Conservation (phyloP, 2,329 filamentous ascomycete genomes). For the Hypoxylon sp. region DNA sequence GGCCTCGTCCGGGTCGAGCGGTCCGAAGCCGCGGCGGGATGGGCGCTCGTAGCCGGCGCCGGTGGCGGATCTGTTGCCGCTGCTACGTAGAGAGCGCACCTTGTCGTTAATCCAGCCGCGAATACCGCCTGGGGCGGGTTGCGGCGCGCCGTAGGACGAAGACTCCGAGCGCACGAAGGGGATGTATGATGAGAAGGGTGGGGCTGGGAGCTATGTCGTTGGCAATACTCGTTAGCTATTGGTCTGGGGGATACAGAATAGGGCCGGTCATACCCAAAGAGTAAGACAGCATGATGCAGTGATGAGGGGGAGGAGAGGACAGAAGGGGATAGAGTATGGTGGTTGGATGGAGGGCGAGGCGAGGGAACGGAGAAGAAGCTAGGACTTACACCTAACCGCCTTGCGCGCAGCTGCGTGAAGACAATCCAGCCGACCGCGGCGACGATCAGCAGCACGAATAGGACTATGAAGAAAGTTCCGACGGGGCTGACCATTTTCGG, state of each 20-base stretch:
- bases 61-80: conserved; percentile 74
- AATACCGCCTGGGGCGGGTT: conserved; percentile 73
- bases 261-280: conserved; percentile 23
- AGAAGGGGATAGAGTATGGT: conserved; percentile 10
- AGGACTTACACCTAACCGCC: conserved; percentile 76
- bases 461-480: conserved; percentile 80
- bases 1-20: conserved; percentile 85
- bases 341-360: conserved; percentile 13
- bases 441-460: conserved; percentile 73
- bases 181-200: conserved; percentile 76
- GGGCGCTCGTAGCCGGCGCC: conserved; percentile 77
- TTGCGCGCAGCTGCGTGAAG: conserved; percentile 80
- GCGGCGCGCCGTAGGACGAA: conserved; percentile 65
- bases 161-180: conserved; percentile 73
- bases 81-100: conserved; percentile 71
- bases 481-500: conserved; percentile 66
- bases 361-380: conserved; percentile 10
- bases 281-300: conserved; percentile 42
- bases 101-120: conserved; percentile 81
- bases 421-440: conserved; percentile 76
- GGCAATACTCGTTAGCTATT: conserved; percentile 6
- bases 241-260: conserved; percentile 2
- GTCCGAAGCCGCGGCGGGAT: conserved; percentile 68
- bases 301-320: conserved; percentile 19
- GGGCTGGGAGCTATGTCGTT: conserved; percentile 73